Evolutionary conservation across 768 basidiomycete genomes (phyloP).

Genomic region (Suillus bovinus): DNA sequence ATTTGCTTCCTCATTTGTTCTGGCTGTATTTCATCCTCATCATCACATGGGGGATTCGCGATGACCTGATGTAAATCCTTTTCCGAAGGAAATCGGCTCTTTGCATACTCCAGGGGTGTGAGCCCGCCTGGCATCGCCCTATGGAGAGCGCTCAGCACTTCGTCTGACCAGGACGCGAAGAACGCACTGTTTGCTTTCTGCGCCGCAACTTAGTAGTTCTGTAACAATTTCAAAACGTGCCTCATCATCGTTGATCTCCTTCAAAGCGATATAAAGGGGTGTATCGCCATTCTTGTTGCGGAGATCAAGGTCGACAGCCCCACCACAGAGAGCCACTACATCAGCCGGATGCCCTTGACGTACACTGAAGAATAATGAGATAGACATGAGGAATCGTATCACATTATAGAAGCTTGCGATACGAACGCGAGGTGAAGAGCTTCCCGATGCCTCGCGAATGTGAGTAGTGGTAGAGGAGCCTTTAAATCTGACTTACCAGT

Average conservation of each 20-base stretch:
- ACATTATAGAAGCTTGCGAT: neutral
- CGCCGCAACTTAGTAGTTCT: neutral
- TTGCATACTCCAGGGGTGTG: conserved; percentile 2
- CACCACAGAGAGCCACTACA: conserved; percentile 13
- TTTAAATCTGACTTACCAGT: conserved; percentile 27
- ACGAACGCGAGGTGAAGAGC: conserved; percentile 35
- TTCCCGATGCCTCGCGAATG: conserved; percentile 8
- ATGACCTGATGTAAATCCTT: neutral
- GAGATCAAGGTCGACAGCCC: conserved; percentile 27
- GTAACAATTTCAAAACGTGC: conserved; percentile 21
- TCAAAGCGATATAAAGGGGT: conserved; percentile 30
- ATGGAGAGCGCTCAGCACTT: neutral
- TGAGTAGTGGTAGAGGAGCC: conserved; percentile 4
- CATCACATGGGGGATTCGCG: neutral
- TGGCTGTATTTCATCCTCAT: neutral
- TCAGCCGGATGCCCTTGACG: conserved; percentile 16
- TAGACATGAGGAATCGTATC: conserved; percentile 2
- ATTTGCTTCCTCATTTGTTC: conserved; percentile 1
- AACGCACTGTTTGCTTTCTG: neutral
- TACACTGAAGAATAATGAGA: neutral
- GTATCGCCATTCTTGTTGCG: conserved; percentile 28
- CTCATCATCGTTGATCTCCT: conserved; percentile 14
- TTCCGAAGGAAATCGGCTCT: neutral
- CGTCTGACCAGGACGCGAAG: neutral
- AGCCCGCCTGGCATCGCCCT: conserved; percentile 1